These are phyloP conservation scores for Coprinopsis strossmayeri DNA, from an alignment of 768 basidiomycete genomes.

Conservation along the genomic window DNA sequence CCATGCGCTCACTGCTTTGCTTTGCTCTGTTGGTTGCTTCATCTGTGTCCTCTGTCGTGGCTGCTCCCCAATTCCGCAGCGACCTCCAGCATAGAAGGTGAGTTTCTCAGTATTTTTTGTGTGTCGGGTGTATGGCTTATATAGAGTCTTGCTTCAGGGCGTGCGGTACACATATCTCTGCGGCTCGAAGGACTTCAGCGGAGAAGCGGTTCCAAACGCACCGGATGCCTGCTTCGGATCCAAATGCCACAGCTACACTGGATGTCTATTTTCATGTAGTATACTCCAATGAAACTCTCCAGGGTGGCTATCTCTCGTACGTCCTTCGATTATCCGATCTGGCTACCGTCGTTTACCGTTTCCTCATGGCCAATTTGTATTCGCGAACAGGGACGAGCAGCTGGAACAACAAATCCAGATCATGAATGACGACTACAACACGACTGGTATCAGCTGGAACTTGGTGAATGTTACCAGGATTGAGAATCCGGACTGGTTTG, in stretches of 20 bases:
- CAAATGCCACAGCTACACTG: constrained; percentile 25
- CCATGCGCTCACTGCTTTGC: constrained; percentile 5
- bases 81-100: constrained; percentile 2
- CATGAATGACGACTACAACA: constrained; percentile 36
- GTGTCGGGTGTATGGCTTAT: background rate
- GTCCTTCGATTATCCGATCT: constrained; percentile 10
- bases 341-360: constrained; percentile 4
- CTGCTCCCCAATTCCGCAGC: background rate
- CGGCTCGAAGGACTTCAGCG: constrained; percentile 22
- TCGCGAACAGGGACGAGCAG: constrained; percentile 20
- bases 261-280: constrained; percentile 41
- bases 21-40: background rate
- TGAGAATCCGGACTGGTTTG: constrained; percentile 41
- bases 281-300: constrained; percentile 28
- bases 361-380: background rate
- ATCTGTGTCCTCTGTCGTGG: background rate
- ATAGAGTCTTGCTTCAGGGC: constrained; percentile 14
- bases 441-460: constrained; percentile 31
- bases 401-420: constrained; percentile 29
- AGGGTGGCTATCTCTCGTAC: constrained; percentile 35
- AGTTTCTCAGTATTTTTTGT: background rate
- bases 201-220: constrained; percentile 33
- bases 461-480: constrained; percentile 36
- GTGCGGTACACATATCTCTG: constrained; percentile 32
- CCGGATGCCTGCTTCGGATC: constrained; percentile 20